Evolutionary conservation across 306 rosid genomes (phyloP).

Genomic region (Quercus ilex): DNA sequence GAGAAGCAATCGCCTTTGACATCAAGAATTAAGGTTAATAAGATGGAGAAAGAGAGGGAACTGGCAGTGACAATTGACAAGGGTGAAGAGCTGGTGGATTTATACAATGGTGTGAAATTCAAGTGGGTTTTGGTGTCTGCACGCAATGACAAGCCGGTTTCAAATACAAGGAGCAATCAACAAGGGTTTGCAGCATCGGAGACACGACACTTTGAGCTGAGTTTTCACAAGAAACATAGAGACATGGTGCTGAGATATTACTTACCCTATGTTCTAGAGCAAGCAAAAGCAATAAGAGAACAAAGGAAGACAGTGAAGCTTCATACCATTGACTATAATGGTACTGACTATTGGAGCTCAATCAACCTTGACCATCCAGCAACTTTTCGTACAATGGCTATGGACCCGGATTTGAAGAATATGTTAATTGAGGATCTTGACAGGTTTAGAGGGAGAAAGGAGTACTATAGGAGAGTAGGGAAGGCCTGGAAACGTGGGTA

Average conservation of each 20-base stretch:
- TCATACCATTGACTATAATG: conserved; percentile 45
- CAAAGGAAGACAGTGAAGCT: conserved; percentile 50
- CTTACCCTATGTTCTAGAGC: conserved; percentile 32
- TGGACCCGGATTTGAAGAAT: conserved; percentile 42
- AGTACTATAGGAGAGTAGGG: conserved; percentile 52
- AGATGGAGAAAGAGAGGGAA: conserved; percentile 34
- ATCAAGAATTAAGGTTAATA: conserved; percentile 33
- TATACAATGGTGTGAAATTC: conserved; percentile 39
- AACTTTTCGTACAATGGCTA: conserved; percentile 39
- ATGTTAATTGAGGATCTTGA: conserved; percentile 39
- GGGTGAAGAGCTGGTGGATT: conserved; percentile 34
- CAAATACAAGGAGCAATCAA: conserved; percentile 5
- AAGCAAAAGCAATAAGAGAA: conserved; percentile 25
- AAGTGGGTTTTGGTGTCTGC: conserved; percentile 39
- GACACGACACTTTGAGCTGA: conserved; percentile 39
- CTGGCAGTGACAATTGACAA: conserved; percentile 38
- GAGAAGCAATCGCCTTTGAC: conserved; percentile 15
- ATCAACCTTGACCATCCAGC: conserved; percentile 54
- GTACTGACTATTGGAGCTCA: conserved; percentile 47
- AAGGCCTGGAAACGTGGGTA: conserved; percentile 64
- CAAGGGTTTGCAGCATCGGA: conserved; percentile 11
- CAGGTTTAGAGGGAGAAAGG: conserved; percentile 40
- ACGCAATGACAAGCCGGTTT: conserved; percentile 13
- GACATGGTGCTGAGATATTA: conserved; percentile 42
- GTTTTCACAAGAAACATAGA: conserved; percentile 40